phyloP scores from a whole-genome alignment of 2,329 filamentous ascomycete species.

The Thermomyces lanuginosus region DNA sequence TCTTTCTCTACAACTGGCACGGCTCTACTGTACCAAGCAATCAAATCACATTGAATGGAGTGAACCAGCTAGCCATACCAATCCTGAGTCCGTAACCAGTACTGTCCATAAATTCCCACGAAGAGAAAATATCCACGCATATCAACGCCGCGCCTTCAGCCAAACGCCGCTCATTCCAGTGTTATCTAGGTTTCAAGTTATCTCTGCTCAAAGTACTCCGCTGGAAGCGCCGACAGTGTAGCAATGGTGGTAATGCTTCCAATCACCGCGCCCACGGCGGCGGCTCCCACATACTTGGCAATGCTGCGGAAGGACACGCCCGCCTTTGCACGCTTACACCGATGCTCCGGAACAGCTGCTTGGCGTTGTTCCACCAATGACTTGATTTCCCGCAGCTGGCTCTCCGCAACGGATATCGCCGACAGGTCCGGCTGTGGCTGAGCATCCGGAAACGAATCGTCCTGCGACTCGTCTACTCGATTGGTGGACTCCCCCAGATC shows the following conservation, averaged over 20 bases:
- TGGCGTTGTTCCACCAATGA: slow-evolving; percentile 6
- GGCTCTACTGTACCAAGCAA: no score
- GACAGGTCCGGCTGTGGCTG: slow-evolving; percentile 10
- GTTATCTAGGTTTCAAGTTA: no score
- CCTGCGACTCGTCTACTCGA: slow-evolving; percentile 1
- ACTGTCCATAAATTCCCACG: no score
- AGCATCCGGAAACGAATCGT: slow-evolving; percentile 10
- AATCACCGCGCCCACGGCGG: slow-evolving; percentile 24
- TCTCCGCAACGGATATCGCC: slow-evolving; percentile 5
- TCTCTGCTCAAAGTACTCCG: slow-evolving; percentile 25
- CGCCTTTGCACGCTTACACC: slow-evolving; percentile 15
- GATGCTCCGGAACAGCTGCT: slow-evolving; percentile 10
- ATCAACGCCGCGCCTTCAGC: no score
- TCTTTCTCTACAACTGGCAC: no score
- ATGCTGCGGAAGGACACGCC: slow-evolving; percentile 12
- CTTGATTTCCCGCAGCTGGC: slow-evolving; percentile 8
- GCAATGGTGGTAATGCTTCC: slow-evolving; percentile 27
- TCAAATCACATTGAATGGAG: no score
- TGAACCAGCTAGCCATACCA: no score
- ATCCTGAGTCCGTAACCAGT: no score
- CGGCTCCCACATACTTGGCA: slow-evolving; percentile 23
- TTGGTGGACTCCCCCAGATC: neutral
- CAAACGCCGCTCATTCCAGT: no score
- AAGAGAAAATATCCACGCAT: no score
- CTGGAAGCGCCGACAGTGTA: slow-evolving; percentile 25